phyloP scores from a whole-genome alignment of 176 grass and related monocot genomes.

The bread wheat (Triticum aestivum) region DNA sequence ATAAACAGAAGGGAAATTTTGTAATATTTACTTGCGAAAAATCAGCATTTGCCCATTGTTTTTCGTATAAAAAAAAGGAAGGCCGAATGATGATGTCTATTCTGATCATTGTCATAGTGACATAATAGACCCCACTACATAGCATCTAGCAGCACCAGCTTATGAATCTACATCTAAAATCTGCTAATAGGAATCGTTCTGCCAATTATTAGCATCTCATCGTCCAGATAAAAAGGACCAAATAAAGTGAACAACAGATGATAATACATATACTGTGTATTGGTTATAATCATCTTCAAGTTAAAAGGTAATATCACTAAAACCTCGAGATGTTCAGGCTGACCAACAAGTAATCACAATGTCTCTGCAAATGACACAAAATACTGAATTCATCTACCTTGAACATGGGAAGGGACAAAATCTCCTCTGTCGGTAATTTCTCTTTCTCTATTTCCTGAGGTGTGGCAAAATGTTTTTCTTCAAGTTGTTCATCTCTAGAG shows the following conservation, averaged over 20 bases:
- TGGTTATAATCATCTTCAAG: constrained; percentile 16
- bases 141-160: too few relatives aligned
- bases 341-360: not conserved
- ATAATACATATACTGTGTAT: not conserved
- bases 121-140: not conserved
- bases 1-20: not conserved
- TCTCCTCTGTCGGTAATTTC: constrained; percentile 82
- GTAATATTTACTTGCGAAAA: not conserved
- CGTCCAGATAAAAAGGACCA: constrained; percentile 4
- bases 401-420: constrained; percentile 96
- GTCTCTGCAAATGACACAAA: constrained; percentile 23
- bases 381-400: constrained; percentile 55
- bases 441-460: constrained; percentile 75
- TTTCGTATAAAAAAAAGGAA: not conserved
- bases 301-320: not conserved
- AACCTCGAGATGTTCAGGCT: not conserved
- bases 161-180: too few relatives aligned
- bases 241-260: not conserved
- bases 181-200: not conserved
- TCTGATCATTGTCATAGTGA: not conserved
- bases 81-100: not conserved
- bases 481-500: constrained; percentile 40
- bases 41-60: not conserved
- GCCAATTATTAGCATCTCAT: not conserved
- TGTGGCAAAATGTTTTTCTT: constrained; percentile 60